Base-by-base conservation (phyloP, 805 yeast species). In the Lipomyces mesembrius region DNA sequence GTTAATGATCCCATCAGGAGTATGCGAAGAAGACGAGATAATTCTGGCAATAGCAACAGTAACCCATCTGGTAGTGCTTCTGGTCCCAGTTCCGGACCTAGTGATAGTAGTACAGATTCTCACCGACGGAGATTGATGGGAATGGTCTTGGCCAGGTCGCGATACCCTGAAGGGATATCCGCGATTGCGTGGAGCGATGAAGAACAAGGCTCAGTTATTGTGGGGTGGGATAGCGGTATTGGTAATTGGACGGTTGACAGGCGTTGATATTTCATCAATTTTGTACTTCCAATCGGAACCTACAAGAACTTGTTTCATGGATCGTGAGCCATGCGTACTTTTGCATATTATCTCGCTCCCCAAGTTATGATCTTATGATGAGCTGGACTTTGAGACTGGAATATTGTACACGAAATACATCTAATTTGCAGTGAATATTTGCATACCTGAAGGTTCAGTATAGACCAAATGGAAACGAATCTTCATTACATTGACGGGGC, bases 141-240 rank as follows among this genome's bases (percentile, higher is more conserved):
- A 17, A 17, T 17, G 22, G 3, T 2, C 27, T 1, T 27, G 37
- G 22, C 49, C 51, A 37, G 17, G 51, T 37, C 29, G 27, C 55
- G 55, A 25, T 52, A 25, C 22, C 34, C 55, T 17, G 35, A 66
- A 76, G 78, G 32, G 72, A 72, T 88, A 9, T 80, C 85, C 22
- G 93, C 93, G 0, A 74, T 89, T 65, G 88, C 86, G 63, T 84
- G 90, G 84, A 77, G 84, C 57, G 81, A 81, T 57, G 83, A 82
- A 68, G 75, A 76, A 20, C 81, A 83, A 8, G 87, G 88, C 0
- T 81, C 85, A 49, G 75, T 89, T 51, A 79, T 86, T 6, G 84
- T 89, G 46, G 93, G 91, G 0, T 83, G 87, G 61, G 88, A 86
- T 66, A 85, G 84, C 56, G 96, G 96, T 0, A 79, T 91, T 25